Evolutionary conservation across 139 green algal genomes (phyloP).

Genomic region (Chlamydomonas sp.): DNA sequence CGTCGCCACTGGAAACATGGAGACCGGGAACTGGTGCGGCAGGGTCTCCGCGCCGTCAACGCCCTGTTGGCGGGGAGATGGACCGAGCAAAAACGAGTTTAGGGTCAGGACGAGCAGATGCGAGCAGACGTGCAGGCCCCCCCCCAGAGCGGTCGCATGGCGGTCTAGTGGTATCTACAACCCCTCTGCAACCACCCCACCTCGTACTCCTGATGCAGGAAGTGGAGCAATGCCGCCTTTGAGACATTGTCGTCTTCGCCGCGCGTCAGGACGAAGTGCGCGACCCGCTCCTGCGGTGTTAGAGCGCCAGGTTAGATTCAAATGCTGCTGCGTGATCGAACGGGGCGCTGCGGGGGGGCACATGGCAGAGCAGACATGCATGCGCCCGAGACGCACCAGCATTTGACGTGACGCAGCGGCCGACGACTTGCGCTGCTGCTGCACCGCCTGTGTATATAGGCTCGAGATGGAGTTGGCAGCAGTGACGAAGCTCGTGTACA

Average conservation of each 20-base stretch:
- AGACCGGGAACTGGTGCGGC: conserved; percentile 30
- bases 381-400: conserved; percentile 35
- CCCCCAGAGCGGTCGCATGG: background rate
- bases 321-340: too few species aligned
- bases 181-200: conserved; percentile 20
- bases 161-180: background rate
- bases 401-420: conserved; percentile 42
- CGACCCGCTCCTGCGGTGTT: conserved; percentile 44
- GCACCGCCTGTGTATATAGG: conserved; percentile 53
- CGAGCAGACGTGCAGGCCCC: too few species aligned
- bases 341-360: too few species aligned
- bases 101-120: background rate
- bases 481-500: conserved; percentile 49
- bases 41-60: conserved; percentile 33
- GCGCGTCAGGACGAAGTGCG: conserved; percentile 44
- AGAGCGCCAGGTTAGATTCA: too few species aligned
- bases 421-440: conserved; percentile 39
- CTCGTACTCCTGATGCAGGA: conserved; percentile 65
- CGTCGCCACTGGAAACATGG: conserved; percentile 6
- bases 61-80: too few species aligned
- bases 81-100: background rate
- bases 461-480: conserved; percentile 60
- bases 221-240: conserved; percentile 48
- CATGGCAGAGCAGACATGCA: background rate
- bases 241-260: conserved; percentile 34